A percentile compares a stretch with the other conserved stretches of the same genome.
These are phyloP conservation scores for Wickerhamomyces canadensis DNA, from an alignment of 805 yeast species.

Conservation along the genomic window DNA sequence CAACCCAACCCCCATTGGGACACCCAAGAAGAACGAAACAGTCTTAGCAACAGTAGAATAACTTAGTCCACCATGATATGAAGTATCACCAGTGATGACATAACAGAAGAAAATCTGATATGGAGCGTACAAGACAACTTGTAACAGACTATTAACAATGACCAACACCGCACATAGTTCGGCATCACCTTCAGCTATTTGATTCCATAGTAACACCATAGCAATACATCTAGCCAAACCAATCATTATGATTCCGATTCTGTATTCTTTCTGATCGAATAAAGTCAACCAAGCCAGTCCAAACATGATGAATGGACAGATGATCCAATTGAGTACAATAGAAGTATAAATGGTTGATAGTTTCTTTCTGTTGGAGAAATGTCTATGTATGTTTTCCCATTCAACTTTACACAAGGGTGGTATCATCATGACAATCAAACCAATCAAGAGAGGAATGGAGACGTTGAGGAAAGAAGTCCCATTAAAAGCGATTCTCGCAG, in stretches of 20 bases:
- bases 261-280: constrained; percentile 41
- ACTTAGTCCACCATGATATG: constrained; percentile 17
- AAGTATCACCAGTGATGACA: constrained; percentile 28
- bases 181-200: constrained; percentile 46
- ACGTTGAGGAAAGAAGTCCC: constrained; percentile 31
- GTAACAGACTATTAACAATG: constrained; percentile 43
- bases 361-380: constrained; percentile 19
- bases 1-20: constrained; percentile 44
- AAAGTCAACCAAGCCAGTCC: constrained; percentile 49
- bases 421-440: constrained; percentile 50
- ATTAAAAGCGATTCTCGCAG: constrained; percentile 30
- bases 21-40: constrained; percentile 49
- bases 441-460: constrained; percentile 42
- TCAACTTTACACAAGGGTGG: constrained; percentile 51
- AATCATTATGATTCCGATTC: constrained; percentile 53
- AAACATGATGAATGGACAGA: constrained; percentile 52
- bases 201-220: constrained; percentile 57
- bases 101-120: constrained; percentile 42
- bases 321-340: constrained; percentile 45
- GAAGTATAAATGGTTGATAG: constrained; percentile 33
- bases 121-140: constrained; percentile 49
- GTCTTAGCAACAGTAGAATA: constrained; percentile 40
- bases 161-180: constrained; percentile 49
- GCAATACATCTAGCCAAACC: constrained; percentile 59
- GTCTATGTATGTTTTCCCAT: constrained; percentile 38